Conservation (phyloP, 208 protist species). For the Herpetomonas muscarum region DNA sequence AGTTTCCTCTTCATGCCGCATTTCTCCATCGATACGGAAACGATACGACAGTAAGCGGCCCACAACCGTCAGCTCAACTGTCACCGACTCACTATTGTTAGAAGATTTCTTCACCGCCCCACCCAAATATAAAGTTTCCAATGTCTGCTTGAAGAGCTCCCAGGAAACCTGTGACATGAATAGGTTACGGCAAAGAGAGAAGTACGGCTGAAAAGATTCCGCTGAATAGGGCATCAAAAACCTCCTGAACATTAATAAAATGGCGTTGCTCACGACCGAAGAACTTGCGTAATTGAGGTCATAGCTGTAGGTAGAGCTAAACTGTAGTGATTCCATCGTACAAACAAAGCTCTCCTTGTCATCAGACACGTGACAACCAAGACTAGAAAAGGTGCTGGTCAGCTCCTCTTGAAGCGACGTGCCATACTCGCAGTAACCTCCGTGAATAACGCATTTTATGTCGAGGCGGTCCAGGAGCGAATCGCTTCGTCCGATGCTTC, state of each 20-base stretch:
- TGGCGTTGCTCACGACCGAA: conserved; percentile 15
- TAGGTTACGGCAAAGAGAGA: conserved; percentile 24
- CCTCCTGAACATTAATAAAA: conserved; percentile 64
- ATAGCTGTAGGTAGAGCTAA: background rate
- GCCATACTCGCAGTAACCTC: conserved; percentile 35
- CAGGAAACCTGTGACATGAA: conserved; percentile 38
- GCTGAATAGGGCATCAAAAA: conserved; percentile 46
- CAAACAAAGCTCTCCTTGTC: conserved; percentile 11
- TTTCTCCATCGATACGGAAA: conserved; percentile 34
- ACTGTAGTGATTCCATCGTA: conserved; percentile 1
- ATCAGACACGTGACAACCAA: conserved; percentile 6
- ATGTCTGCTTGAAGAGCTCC: conserved; percentile 28
- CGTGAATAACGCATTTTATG: conserved; percentile 35
- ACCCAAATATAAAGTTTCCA: conserved; percentile 25
- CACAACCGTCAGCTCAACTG: conserved; percentile 43
- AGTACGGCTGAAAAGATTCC: conserved; percentile 43
- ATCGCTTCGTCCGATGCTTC: conserved; percentile 11
- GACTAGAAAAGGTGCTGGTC: conserved; percentile 2
- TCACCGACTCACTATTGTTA: conserved; percentile 11
- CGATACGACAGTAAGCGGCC: conserved; percentile 58
- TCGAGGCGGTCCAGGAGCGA: conserved; percentile 19
- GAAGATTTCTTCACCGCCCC: conserved; percentile 23
- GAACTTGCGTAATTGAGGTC: background rate
- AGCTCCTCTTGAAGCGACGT: conserved; percentile 40
- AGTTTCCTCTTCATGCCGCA: background rate